phyloP scores from a whole-genome alignment of 1,284 basidiomycete species.

The Melampsora larici-populina region DNA sequence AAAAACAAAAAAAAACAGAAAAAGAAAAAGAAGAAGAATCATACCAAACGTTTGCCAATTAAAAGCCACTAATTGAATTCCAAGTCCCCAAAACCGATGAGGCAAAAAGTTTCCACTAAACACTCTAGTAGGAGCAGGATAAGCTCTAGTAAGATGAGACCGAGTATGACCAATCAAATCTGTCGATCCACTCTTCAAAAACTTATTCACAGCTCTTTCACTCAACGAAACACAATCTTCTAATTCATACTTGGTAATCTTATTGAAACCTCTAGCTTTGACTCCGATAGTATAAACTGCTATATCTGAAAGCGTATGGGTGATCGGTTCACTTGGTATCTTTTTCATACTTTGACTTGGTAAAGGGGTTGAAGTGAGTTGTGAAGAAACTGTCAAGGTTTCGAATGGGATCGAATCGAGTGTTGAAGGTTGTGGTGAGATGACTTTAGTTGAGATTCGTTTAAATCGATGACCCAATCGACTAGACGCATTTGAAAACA shows the following conservation, averaged over 20 bases:
- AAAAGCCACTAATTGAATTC: constrained; percentile 88
- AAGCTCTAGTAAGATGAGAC: constrained; percentile 79
- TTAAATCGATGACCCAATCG: constrained; percentile 26
- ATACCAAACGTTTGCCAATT: constrained; percentile 96
- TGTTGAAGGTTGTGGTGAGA: constrained; percentile 1
- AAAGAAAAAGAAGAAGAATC: constrained; percentile 47
- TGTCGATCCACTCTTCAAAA: constrained; percentile 59
- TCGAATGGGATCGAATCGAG: not conserved
- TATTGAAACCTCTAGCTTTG: constrained; percentile 87
- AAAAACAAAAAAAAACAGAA: no score
- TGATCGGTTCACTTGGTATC: constrained; percentile 50
- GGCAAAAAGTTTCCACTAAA: constrained; percentile 87
- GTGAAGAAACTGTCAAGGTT: not conserved
- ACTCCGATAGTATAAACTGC: constrained; percentile 95
- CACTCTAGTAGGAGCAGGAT: constrained; percentile 79
- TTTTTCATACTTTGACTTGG: not conserved
- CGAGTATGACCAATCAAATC: constrained; percentile 87
- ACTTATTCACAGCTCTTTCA: constrained; percentile 67
- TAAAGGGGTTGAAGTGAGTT: not conserved
- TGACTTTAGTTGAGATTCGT: constrained; percentile 19
- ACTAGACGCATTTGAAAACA: constrained; percentile 30
- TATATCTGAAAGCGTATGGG: constrained; percentile 67
- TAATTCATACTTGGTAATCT: constrained; percentile 77
- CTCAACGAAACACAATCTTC: constrained; percentile 92
- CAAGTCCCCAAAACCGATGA: constrained; percentile 81